phyloP scores from a whole-genome alignment of 2,329 filamentous ascomycete species.

The Sordariomycetes sp. region DNA sequence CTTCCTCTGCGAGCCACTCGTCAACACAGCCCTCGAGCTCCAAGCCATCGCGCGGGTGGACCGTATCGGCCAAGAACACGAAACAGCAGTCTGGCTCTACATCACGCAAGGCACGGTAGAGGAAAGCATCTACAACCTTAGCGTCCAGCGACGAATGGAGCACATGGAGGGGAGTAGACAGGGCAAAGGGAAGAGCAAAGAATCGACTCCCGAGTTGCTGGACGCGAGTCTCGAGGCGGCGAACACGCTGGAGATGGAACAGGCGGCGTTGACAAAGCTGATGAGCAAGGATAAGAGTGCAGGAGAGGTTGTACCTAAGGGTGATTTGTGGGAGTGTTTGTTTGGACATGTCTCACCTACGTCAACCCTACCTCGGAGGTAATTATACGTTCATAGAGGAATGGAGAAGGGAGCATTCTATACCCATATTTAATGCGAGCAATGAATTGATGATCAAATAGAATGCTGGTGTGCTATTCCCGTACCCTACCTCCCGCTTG shows the following conservation, averaged over 20 bases:
- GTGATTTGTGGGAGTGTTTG: constrained; percentile 81
- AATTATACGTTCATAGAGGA: no score
- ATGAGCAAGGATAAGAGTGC: constrained; percentile 61
- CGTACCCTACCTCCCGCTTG: no score
- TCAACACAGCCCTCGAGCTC: constrained; percentile 88
- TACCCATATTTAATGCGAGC: no score
- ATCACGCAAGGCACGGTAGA: constrained; percentile 87
- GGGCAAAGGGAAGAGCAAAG: constrained; percentile 10
- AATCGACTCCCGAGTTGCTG: constrained; percentile 33
- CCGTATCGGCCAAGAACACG: constrained; percentile 79
- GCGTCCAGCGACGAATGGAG: constrained; percentile 66
- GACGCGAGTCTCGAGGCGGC: constrained; percentile 66
- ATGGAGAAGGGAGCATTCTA: no score
- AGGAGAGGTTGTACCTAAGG: constrained; percentile 70
- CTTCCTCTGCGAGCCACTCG: constrained; percentile 85
- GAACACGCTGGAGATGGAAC: constrained; percentile 75
- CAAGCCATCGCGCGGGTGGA: constrained; percentile 94
- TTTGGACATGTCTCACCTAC: constrained; percentile 64
- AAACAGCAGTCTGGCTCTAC: constrained; percentile 94
- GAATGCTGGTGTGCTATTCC: no score
- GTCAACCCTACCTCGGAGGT: no score
- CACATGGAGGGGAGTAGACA: constrained; percentile 55
- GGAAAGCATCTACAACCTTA: constrained; percentile 82
- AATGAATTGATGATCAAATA: no score
- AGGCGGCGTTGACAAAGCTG: constrained; percentile 59